A percentile compares a stretch with the other conserved stretches of the same genome.
These are phyloP conservation scores for Lentinus polychrous DNA, from an alignment of 1,284 basidiomycete genomes.

Conservation along the genomic window DNA sequence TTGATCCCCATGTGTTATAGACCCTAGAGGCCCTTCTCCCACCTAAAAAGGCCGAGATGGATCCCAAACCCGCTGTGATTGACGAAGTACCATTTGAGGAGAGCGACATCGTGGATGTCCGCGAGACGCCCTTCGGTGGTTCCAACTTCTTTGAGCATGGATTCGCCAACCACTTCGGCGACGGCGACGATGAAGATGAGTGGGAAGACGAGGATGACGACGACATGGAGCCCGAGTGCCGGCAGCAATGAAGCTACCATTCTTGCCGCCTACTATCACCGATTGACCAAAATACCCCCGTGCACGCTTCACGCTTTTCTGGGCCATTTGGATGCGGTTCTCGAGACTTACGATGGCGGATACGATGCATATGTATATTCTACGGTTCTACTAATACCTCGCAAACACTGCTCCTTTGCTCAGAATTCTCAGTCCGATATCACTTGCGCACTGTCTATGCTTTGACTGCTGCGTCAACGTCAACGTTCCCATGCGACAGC, in stretches of 20 bases:
- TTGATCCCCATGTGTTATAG: conserved; percentile 31
- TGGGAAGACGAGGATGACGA: conserved; percentile 58
- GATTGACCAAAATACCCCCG: neutral
- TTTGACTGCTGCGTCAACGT: neutral
- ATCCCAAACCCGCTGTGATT: conserved; percentile 63
- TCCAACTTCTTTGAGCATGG: conserved; percentile 67
- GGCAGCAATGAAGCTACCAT: conserved; percentile 41
- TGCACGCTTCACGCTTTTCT: neutral
- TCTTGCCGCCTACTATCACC: neutral
- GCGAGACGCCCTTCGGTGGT: conserved; percentile 64
- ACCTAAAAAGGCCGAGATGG: conserved; percentile 65
- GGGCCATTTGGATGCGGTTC: neutral
- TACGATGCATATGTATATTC: neutral
- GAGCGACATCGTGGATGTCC: conserved; percentile 72
- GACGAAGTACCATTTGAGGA: conserved; percentile 70
- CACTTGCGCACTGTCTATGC: neutral
- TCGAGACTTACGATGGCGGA: neutral
- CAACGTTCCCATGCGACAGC: neutral
- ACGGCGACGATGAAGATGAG: conserved; percentile 35
- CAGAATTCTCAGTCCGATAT: neutral
- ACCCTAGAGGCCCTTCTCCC: conserved; percentile 61
- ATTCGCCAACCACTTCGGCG: conserved; percentile 65
- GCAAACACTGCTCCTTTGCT: too few relatives aligned
- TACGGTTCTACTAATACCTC: neutral
- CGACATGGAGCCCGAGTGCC: conserved; percentile 62